Conservation (phyloP, 176 grass and related monocot species). For the Saccharum spontaneum region DNA sequence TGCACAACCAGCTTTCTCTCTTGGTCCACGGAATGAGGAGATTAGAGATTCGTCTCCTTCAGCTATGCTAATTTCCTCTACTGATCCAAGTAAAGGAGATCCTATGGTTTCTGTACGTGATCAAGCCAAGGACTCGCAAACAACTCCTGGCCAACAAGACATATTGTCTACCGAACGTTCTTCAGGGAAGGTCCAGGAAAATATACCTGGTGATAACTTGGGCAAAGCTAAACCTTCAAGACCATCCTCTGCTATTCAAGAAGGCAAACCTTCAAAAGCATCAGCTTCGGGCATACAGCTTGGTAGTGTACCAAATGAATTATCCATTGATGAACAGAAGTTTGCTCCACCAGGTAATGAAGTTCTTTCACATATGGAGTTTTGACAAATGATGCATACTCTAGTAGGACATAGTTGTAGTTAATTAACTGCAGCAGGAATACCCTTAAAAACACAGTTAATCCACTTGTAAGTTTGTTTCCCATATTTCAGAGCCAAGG, state of each 20-base stretch:
- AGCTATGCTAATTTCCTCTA: not conserved
- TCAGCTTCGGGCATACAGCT: not conserved
- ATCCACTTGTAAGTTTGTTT: too few relatives aligned
- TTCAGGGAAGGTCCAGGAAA: not conserved
- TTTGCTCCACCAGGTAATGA: too few relatives aligned
- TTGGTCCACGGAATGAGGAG: not conserved
- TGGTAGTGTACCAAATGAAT: not conserved
- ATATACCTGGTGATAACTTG: not conserved
- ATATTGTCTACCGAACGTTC: not conserved
- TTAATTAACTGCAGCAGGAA: too few relatives aligned
- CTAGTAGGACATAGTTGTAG: too few relatives aligned
- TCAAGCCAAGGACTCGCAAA: slow-evolving; percentile 25
- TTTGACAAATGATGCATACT: too few relatives aligned
- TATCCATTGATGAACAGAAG: not conserved
- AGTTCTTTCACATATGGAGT: too few relatives aligned
- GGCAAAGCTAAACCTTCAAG: not conserved
- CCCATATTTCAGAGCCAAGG: too few relatives aligned
- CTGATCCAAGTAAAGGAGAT: not conserved
- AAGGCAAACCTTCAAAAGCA: not conserved
- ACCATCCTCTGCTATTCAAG: slow-evolving; percentile 21
- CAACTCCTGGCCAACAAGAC: not conserved
- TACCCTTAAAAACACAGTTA: too few relatives aligned
- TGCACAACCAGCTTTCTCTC: not conserved
- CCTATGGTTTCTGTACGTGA: not conserved
- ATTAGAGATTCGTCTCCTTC: slow-evolving; percentile 5